Evolutionary conservation across 2,329 filamentous ascomycete species (phyloP), one percentile per base, ranked within the genome.

Genomic region (Didymellaceae sp.): DNA sequence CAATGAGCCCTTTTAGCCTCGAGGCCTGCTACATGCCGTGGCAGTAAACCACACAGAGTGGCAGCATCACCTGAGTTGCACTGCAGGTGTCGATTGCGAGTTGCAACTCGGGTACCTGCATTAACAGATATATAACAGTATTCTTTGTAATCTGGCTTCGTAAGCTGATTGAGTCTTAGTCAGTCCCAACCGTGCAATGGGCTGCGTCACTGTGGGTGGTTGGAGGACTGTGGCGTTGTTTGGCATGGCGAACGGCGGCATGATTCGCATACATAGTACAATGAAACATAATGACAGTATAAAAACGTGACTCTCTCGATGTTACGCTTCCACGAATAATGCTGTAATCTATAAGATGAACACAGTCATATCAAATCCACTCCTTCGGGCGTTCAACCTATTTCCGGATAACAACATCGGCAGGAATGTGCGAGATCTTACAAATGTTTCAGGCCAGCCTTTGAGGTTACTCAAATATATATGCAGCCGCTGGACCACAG

Each of bases 51-150:
- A 11, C 37, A 26, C n/a, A n/a, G n/a, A 37, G 14, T 7, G n/a
- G 18, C n/a, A 13, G 37, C 35, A 18, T 22, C 16, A 32, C 31
- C n/a, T 6, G 21, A n/a, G 21, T 22, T 6, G 31, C 45, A 42
- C 48, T 3, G 6, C 25, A 21, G 25, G 37, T 18, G 25, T 33
- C 16, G 37, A 47, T 40, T 34, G 39, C 49, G n/a, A 30, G 45
- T 42, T 56, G 45, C 39, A 38, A 13, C 7, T 25, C 42, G 55
- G 58, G 31, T 49, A 49, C 46, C 55, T 57, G 48, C 58, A 33
- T 40, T 38, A 20, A 8, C 24, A n/a, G 28, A 44, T 34, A 34
- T 13, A 54, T 26, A 4, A 28, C n/a, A 16, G 17, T 14, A 7
- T 18, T 30, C 20, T 28, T 37, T 11, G 5, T 31, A 2, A n/a